These are phyloP conservation scores for Huntiella abstrusa DNA, from an alignment of 2,329 filamentous ascomycete species.

Conservation along the genomic window DNA sequence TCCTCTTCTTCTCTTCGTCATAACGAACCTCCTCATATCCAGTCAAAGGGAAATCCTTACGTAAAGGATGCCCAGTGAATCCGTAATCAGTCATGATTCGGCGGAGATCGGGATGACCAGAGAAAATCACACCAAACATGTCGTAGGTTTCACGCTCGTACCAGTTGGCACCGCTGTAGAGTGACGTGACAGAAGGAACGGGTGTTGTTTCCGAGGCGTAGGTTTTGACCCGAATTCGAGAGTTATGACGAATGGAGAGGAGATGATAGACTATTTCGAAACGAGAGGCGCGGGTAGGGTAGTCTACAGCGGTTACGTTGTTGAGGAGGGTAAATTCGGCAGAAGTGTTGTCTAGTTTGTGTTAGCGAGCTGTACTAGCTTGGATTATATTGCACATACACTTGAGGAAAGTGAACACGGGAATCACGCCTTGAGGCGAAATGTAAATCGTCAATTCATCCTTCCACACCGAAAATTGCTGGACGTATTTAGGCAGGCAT, in stretches of 20 bases:
- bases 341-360: slow-evolving; percentile 60
- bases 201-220: slow-evolving; percentile 93
- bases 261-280: slow-evolving; percentile 98
- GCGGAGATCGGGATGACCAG: slow-evolving; percentile 82
- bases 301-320: slow-evolving; percentile 88
- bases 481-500: slow-evolving; percentile 90
- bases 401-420: slow-evolving; percentile 87
- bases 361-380: too few species aligned
- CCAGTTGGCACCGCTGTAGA: slow-evolving; percentile 96
- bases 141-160: slow-evolving; percentile 98
- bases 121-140: slow-evolving; percentile 92
- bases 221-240: slow-evolving; percentile 92
- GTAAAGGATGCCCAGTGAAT: slow-evolving; percentile 89
- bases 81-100: slow-evolving; percentile 99
- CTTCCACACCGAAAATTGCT: slow-evolving; percentile 99
- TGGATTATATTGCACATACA: slow-evolving; percentile 23
- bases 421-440: slow-evolving; percentile 68
- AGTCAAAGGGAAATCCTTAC: slow-evolving; percentile 95
- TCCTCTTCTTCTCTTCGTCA: slow-evolving; percentile 99
- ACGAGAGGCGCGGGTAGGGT: slow-evolving; percentile 81
- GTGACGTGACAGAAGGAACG: slow-evolving; percentile 66
- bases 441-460: slow-evolving; percentile 95
- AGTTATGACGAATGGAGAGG: slow-evolving; percentile 88
- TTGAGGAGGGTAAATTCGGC: slow-evolving; percentile 91
- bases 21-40: slow-evolving; percentile 97